Evolutionary conservation across 2,329 filamentous ascomycete genomes (phyloP).

Genomic region (Cercospora sp.): DNA sequence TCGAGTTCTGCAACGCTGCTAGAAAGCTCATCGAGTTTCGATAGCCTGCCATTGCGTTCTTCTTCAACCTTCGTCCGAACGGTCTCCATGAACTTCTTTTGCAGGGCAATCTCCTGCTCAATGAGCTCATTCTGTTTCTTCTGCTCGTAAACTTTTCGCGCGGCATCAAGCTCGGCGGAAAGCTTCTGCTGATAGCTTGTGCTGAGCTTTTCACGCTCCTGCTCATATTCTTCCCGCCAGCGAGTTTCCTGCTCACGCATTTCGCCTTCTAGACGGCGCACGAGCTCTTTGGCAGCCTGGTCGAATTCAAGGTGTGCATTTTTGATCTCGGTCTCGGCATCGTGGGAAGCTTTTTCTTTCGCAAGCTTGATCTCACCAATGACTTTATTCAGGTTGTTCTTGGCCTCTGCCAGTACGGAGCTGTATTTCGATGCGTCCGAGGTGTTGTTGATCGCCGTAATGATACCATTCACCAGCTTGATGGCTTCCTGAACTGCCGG

Average conservation of each 20-base stretch:
- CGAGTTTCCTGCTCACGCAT: conserved; percentile 78
- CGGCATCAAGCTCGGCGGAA: conserved; percentile 74
- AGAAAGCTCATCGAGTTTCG: conserved; percentile 79
- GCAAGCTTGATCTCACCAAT: conserved; percentile 75
- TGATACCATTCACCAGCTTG: conserved; percentile 94
- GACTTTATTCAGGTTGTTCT: conserved; percentile 75
- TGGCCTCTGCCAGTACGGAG: conserved; percentile 78
- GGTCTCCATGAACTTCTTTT: conserved; percentile 77
- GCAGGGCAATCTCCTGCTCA: conserved; percentile 86
- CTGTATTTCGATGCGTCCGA: conserved; percentile 75
- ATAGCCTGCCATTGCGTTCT: conserved; percentile 82
- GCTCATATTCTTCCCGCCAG: conserved; percentile 86
- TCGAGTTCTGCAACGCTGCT: conserved; percentile 79
- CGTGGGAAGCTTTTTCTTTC: conserved; percentile 67
- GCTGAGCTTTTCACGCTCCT: conserved; percentile 78
- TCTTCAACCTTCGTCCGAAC: conserved; percentile 81
- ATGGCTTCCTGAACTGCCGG: conserved; percentile 90
- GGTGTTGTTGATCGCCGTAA: conserved; percentile 88
- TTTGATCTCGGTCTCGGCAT: conserved; percentile 73
- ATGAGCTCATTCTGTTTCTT: conserved; percentile 80
- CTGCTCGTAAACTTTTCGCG: conserved; percentile 78
- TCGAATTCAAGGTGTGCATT: conserved; percentile 77
- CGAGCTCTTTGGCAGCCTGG: conserved; percentile 80
- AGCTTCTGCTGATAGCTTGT: conserved; percentile 78
- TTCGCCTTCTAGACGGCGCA: conserved; percentile 79